phyloP scores from a whole-genome alignment of 192 early-diverging fungal genomes.

The Coemansia sp. region DNA sequence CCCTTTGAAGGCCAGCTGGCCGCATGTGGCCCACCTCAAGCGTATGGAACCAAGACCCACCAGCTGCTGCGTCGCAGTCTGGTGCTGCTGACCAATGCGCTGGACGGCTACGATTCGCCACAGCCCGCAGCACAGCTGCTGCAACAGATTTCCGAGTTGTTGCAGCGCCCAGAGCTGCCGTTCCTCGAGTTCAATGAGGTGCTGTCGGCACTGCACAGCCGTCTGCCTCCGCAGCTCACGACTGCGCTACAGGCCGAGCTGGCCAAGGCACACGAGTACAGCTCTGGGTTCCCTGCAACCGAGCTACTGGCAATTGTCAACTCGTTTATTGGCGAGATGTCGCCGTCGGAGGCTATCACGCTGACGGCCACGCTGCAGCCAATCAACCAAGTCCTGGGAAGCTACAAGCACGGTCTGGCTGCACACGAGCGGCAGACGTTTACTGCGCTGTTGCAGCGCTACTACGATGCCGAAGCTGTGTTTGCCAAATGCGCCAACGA shows the following conservation, averaged over 20 bases:
- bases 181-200: slow-evolving; percentile 79
- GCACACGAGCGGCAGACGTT: slow-evolving; percentile 74
- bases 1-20: too few relatives aligned
- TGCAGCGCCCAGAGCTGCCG: slow-evolving; percentile 79
- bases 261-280: slow-evolving; percentile 38
- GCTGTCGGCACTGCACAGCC: slow-evolving; percentile 79
- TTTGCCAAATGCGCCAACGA: slow-evolving; percentile 73
- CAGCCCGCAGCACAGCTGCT: slow-evolving; percentile 59
- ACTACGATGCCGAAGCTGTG: slow-evolving; percentile 80
- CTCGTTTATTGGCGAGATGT: slow-evolving; percentile 52
- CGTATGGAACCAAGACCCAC: slow-evolving; percentile 84
- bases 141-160: slow-evolving; percentile 68
- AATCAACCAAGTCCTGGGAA: slow-evolving; percentile 63
- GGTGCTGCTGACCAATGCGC: slow-evolving; percentile 63
- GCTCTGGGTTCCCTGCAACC: slow-evolving; percentile 67
- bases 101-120: slow-evolving; percentile 84
- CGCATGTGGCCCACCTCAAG: slow-evolving; percentile 72
- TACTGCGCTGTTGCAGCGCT: slow-evolving; percentile 76
- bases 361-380: slow-evolving; percentile 68
- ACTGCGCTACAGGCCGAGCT: slow-evolving; percentile 51
- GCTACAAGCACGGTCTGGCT: slow-evolving; percentile 73
- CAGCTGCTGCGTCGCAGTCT: slow-evolving; percentile 72
- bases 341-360: slow-evolving; percentile 64
- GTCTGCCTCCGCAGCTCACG: slow-evolving; percentile 76
- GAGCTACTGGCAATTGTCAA: slow-evolving; percentile 67